Conservation (phyloP, 192 early-diverging fungal genomes). For the Phycomyces nitens region DNA sequence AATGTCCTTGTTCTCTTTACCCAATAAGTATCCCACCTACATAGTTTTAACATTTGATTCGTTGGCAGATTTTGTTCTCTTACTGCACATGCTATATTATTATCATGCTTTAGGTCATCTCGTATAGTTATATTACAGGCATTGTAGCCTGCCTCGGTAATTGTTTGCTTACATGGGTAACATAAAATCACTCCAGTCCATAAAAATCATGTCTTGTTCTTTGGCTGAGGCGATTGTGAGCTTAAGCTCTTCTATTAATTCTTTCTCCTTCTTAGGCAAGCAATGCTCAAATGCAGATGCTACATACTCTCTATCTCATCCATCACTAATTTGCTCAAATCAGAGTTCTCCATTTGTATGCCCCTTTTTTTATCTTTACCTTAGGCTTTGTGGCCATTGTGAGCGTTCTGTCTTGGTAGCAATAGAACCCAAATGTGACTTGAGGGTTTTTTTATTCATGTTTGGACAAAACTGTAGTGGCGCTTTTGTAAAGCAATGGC, state of each 20-base stretch:
- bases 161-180: slow-evolving; percentile 55
- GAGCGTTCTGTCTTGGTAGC: background rate
- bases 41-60: too few species aligned
- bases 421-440: background rate
- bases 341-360: background rate
- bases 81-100: background rate
- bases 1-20: background rate
- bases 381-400: background rate
- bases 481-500: too few species aligned
- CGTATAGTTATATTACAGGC: background rate
- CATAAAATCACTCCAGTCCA: slow-evolving; percentile 68
- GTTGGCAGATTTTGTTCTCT: too few species aligned
- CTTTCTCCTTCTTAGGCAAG: slow-evolving; percentile 28
- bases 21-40: too few species aligned
- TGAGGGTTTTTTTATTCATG: too few species aligned
- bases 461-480: too few species aligned
- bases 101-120: background rate
- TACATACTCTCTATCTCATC: slow-evolving; percentile 25
- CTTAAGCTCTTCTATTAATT: slow-evolving; percentile 54
- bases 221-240: slow-evolving; percentile 49
- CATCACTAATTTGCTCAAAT: background rate
- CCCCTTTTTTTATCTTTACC: background rate
- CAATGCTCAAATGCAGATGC: slow-evolving; percentile 26
- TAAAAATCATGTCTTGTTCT: slow-evolving; percentile 38
- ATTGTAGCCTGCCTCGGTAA: background rate